Percentiles rank a stretch among this genome's conserved stretches.
These are phyloP conservation scores for Euptelea pleiosperma DNA, from an alignment of 164 flowering plant species.

Conservation along the genomic window DNA sequence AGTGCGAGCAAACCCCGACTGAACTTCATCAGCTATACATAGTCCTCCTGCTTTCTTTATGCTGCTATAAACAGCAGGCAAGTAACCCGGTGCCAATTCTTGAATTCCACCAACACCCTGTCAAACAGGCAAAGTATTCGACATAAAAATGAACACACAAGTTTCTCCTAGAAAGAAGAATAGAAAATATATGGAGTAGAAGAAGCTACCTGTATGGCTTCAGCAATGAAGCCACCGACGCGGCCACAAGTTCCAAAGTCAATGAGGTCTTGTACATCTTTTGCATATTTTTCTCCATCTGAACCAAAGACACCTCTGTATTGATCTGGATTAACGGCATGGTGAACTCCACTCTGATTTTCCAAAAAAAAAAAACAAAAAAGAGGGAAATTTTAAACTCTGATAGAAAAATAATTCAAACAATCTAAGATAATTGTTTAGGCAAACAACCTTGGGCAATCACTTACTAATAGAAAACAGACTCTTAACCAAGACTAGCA, in stretches of 20 bases:
- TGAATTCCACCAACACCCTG: slow-evolving; percentile 95
- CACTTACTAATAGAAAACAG: no score
- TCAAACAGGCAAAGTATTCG: not conserved
- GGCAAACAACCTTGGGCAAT: no score
- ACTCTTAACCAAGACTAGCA: no score
- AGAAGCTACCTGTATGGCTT: slow-evolving; percentile 78
- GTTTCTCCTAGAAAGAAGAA: not conserved
- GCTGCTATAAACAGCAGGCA: slow-evolving; percentile 62
- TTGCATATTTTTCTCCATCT: slow-evolving; percentile 82
- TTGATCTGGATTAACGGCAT: slow-evolving; percentile 87
- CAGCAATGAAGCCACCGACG: slow-evolving; percentile 78
- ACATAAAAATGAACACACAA: not conserved
- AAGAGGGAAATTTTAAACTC: not conserved
- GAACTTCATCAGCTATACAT: slow-evolving; percentile 93
- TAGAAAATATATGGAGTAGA: not conserved
- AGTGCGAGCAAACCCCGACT: slow-evolving; percentile 82
- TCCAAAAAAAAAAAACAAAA: not conserved
- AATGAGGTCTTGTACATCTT: slow-evolving; percentile 75
- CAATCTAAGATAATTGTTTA: no score
- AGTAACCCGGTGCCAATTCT: slow-evolving; percentile 85
- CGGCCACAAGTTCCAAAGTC: slow-evolving; percentile 79
- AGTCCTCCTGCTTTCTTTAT: slow-evolving; percentile 86
- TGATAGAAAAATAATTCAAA: not conserved
- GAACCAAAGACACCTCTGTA: slow-evolving; percentile 89
- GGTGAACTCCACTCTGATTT: slow-evolving; percentile 79